Evolutionary conservation across 2,329 filamentous ascomycete genomes (phyloP).

Genomic region (Scedosporium aurantiacum): DNA sequence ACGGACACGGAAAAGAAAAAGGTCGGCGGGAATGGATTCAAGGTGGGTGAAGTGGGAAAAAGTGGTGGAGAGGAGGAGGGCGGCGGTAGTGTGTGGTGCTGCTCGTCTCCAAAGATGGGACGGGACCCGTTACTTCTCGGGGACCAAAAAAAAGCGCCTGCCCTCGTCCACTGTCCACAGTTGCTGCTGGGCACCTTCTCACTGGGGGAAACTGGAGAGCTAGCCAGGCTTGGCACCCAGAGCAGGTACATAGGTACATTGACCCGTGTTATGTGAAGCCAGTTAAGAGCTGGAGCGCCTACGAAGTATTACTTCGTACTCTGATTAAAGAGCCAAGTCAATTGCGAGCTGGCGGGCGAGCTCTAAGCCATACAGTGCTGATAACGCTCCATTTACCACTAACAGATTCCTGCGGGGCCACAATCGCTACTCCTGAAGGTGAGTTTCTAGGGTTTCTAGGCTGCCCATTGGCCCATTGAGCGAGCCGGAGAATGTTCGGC

Average conservation of each 20-base stretch:
- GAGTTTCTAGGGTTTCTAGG: not conserved
- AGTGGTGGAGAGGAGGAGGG: slow-evolving; percentile 3
- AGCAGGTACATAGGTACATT: not conserved
- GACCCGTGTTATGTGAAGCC: not conserved
- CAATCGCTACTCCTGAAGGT: not conserved
- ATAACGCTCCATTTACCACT: too few relatives aligned
- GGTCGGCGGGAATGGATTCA: not conserved
- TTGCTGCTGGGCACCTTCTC: not conserved
- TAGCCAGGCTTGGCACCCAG: not conserved
- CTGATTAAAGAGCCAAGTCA: too few relatives aligned
- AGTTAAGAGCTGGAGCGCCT: too few relatives aligned
- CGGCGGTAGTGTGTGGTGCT: slow-evolving; percentile 2
- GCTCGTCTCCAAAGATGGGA: slow-evolving; percentile 3
- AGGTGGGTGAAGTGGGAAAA: slow-evolving; percentile 1
- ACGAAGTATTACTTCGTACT: too few relatives aligned
- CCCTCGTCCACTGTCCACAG: not conserved
- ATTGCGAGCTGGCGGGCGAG: too few relatives aligned
- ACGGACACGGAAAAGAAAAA: not conserved
- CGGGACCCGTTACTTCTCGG: not conserved
- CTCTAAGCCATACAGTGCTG: too few relatives aligned
- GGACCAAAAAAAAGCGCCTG: not conserved
- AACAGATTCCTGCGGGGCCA: not conserved
- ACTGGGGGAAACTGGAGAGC: not conserved
- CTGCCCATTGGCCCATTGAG: not conserved
- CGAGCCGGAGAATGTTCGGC: not conserved